Evolutionary conservation across 352 stramenopile species (phyloP), one percentile per base, ranked within the genome.

Genomic region (Pythium biforme): DNA sequence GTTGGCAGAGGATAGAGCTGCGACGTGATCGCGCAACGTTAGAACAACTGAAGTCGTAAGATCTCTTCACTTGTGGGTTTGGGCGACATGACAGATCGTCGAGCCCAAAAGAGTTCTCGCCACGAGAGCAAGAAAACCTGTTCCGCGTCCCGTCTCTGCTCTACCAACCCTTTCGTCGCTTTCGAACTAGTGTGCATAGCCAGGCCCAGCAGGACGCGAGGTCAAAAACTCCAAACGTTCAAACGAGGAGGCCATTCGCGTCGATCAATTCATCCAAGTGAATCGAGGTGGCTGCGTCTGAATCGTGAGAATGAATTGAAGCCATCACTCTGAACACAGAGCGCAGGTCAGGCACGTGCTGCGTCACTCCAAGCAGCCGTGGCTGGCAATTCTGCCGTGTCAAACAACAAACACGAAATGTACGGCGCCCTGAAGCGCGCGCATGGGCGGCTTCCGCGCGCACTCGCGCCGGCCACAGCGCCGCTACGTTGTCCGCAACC

Each of bases 21-120:
- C 34, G 56, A 55, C 56, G 23, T 46, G 31, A 14, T 34, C 48
- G 56, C 46, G 56, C 56, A 63, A 63, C 56, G 25, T 55, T 43
- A 11, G 22, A 17, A 49, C 56, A 55, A 63, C 46, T 55, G 15
- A 63, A 63, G 22, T 11, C 8, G 20, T 37, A 20, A 45, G 46
- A 63, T 63, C 56, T 63, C 56, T 63, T 63, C 56, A 63, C 56
- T 43, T n/a, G 37, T n/a, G 9, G 34, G 34, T 40, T 55, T 33
- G 34, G 46, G 54, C 27, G 22, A 40, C 27, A 55, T 55, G 49
- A 43, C 19, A 41, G 25, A 41, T 52, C 43, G 17, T 51, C n/a
- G 41, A 51, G 27, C 25, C 48, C 48, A 54, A 54, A 54, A 54
- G 48, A 43, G 37, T 43, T 43, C 37, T 43, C 37, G 37, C 37